Conservation (phyloP, 352 stramenopile genomes). For the Phytophthora melonis region DNA sequence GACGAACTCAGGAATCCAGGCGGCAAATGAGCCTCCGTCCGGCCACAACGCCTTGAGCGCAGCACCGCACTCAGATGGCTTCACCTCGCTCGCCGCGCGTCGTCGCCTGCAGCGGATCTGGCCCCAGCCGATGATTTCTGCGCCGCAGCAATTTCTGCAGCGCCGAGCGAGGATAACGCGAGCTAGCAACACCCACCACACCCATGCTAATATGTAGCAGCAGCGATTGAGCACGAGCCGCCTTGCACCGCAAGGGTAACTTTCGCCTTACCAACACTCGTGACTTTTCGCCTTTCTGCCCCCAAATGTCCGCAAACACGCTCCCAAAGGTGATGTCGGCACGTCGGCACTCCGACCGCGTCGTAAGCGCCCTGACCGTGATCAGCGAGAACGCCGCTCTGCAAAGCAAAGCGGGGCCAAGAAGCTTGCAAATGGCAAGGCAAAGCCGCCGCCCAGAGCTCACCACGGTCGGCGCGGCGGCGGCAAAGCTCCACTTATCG, state of each 20-base stretch:
- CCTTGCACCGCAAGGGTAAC: too few relatives aligned
- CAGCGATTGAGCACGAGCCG: too few relatives aligned
- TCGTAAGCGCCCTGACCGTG: not conserved
- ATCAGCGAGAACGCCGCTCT: not conserved
- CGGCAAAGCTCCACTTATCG: not conserved
- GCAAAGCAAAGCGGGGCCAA: not conserved
- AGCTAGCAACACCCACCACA: too few relatives aligned
- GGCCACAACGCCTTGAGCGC: conserved; percentile 25
- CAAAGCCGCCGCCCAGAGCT: not conserved
- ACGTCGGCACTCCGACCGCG: too few relatives aligned
- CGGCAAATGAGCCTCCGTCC: conserved; percentile 10
- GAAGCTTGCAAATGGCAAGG: too few relatives aligned
- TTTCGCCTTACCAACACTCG: too few relatives aligned
- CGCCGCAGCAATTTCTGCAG: not conserved
- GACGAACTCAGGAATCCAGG: not conserved
- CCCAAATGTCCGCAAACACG: not conserved
- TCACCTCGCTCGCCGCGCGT: not conserved
- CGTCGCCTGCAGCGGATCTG: not conserved
- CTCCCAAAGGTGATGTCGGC: not conserved
- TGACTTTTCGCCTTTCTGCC: too few relatives aligned
- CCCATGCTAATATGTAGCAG: too few relatives aligned
- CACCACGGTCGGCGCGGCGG: not conserved
- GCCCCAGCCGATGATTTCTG: conserved; percentile 25
- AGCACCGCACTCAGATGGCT: conserved; percentile 27
- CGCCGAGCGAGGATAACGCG: not conserved